These are phyloP conservation scores for Seiridium unicorne DNA, from an alignment of 2,329 filamentous ascomycete genomes.

Conservation along the genomic window DNA sequence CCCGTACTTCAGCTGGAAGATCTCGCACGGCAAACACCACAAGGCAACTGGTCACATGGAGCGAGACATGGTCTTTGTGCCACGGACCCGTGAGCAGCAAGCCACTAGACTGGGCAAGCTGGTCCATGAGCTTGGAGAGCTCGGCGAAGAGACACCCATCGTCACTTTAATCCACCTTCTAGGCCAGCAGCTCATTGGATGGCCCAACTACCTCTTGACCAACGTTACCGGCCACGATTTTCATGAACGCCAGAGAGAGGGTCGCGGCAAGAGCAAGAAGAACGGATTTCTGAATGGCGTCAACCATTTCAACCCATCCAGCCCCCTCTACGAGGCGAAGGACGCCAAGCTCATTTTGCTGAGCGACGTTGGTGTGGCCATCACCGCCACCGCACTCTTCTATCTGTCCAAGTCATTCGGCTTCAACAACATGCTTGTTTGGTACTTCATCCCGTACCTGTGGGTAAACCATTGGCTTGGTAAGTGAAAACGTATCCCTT, in stretches of 20 bases:
- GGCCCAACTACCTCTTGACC: conserved; percentile 85
- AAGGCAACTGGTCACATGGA: conserved; percentile 97
- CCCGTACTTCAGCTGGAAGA: conserved; percentile 99
- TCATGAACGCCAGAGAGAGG: conserved; percentile 88
- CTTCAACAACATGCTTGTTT: conserved; percentile 82
- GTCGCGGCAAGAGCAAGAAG: conserved; percentile 86
- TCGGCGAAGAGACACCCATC: conserved; percentile 93
- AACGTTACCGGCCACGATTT: conserved; percentile 97
- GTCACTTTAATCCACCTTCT: conserved; percentile 73
- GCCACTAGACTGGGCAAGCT: conserved; percentile 72
- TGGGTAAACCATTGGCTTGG: conserved; percentile 99
- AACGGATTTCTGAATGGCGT: conserved; percentile 81
- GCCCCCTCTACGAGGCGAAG: conserved; percentile 87
- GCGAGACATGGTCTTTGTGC: conserved; percentile 99
- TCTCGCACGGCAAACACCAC: conserved; percentile 99
- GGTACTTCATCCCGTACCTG: conserved; percentile 93
- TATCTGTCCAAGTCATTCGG: conserved; percentile 76
- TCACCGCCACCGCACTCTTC: conserved; percentile 62
- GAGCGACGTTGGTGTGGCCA: conserved; percentile 77
- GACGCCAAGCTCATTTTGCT: conserved; percentile 84
- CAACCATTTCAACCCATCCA: conserved; percentile 90
- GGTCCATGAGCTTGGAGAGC: conserved; percentile 79
- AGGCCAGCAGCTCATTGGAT: conserved; percentile 85
- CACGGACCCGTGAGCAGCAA: conserved; percentile 81
- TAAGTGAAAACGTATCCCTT: conserved; percentile 48